These are phyloP conservation scores for Phyllosticta citrichinensis DNA, from an alignment of 2,329 filamentous ascomycete genomes.

Conservation along the genomic window DNA sequence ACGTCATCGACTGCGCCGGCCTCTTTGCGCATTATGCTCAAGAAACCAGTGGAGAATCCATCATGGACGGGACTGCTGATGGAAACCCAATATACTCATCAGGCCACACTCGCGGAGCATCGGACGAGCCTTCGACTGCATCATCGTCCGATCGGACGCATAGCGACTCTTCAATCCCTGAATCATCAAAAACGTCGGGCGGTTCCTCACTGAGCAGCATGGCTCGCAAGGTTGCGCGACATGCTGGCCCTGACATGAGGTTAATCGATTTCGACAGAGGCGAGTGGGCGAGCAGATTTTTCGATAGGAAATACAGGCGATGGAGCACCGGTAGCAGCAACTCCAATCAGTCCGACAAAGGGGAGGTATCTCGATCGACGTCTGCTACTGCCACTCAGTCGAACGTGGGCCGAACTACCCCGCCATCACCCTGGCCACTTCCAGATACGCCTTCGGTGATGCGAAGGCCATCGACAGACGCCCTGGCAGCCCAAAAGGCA, in stretches of 20 bases:
- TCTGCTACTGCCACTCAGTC: not conserved
- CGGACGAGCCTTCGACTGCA: not conserved
- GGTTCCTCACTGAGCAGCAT: conserved; percentile 20
- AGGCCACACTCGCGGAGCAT: not conserved
- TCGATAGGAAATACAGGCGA: not conserved
- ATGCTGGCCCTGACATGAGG: conserved; percentile 18
- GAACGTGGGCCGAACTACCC: not conserved
- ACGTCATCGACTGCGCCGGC: not conserved
- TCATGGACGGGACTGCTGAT: not conserved
- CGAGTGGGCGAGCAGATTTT: not conserved
- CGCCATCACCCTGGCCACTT: not conserved
- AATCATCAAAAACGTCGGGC: not conserved
- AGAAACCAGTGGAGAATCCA: not conserved
- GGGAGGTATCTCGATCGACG: not conserved
- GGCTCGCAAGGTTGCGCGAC: conserved; percentile 16
- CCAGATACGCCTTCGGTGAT: not conserved
- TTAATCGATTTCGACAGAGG: conserved; percentile 13
- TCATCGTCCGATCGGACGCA: not conserved
- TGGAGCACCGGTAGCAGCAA: not conserved
- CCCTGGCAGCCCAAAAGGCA: not conserved
- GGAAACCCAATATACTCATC: not conserved
- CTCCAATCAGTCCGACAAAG: not conserved
- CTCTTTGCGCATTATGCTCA: not conserved
- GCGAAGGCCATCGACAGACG: not conserved
- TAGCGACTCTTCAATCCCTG: not conserved